Evolutionary conservation across 75 land plant genomes (phyloP).

Genomic region (Gnetum montanum): DNA sequence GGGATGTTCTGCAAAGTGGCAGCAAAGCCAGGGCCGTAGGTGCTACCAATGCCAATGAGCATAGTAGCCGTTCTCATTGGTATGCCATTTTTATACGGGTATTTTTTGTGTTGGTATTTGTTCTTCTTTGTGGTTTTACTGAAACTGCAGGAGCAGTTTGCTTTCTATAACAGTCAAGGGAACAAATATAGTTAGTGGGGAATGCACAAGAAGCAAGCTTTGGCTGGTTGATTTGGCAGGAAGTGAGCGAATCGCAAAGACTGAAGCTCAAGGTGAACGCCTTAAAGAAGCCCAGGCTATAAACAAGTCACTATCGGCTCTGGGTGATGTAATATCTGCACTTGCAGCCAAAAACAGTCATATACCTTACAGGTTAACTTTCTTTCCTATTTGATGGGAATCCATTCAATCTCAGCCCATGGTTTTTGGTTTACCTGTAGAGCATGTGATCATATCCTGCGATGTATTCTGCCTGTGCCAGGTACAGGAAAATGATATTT

Average conservation of each 20-base stretch:
- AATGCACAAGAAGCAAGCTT: conserved; percentile 88
- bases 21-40: conserved; percentile 87
- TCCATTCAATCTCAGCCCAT: background rate
- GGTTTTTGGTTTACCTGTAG: background rate
- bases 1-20: conserved; percentile 81
- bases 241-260: conserved; percentile 87
- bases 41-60: conserved; percentile 87
- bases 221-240: conserved; percentile 98
- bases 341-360: conserved; percentile 79
- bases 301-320: conserved; percentile 82
- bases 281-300: conserved; percentile 94
- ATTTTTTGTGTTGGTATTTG: background rate
- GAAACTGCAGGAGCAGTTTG: conserved; percentile 44
- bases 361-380: conserved; percentile 70
- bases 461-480: no score
- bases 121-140: conserved; percentile 1
- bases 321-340: conserved; percentile 93
- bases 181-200: conserved; percentile 65
- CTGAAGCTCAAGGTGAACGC: conserved; percentile 86
- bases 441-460: no score
- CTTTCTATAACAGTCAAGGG: conserved; percentile 74
- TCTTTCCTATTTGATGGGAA: background rate
- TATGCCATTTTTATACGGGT: conserved; percentile 9
- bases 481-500: no score
- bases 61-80: conserved; percentile 98